Base-by-base conservation (phyloP, 2,329 filamentous ascomycete species). In the Apiospora aurea region DNA sequence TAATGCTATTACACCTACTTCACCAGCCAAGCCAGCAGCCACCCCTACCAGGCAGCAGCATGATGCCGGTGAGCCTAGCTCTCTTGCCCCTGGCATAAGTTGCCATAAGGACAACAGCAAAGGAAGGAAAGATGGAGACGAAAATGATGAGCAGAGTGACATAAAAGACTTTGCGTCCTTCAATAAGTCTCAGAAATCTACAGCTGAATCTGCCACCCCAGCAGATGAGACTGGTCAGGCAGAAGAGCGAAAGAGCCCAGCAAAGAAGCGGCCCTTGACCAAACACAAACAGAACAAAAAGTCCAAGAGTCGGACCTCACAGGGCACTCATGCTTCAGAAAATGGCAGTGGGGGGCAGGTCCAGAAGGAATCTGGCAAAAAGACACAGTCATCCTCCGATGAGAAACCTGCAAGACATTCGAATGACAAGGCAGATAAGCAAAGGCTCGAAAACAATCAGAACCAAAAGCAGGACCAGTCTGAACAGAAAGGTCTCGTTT, bases 341-440 rank as follows among this genome's bases (percentile, higher is more conserved):
- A 14, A 41, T n/a, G 57, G n/a, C 4, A 11, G 11, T 14, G 34
- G 18, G 21, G 29, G 41, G 21, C 57, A 41, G 34, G 34, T 8
- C 34, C 57, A 21, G n/a, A 64, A 64, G 57, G 34, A 64, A 11
- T 38, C 57, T 64, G 57, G 57, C 18, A 64, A 64, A 8, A 64
- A 64, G 57, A 11, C 34, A 11, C 29, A 64, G 34, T 6, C 29
- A n/a, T n/a, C 34, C 21, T 41, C 21, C 21, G 34, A 21, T n/a
- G 34, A 6, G 24, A 64, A n/a, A 18, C 18, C 57, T 24, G 34
- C 29, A 41, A 64, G 18, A 1, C 18, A 38, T 64, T 21, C 57
- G 10, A 29, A 14, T 24, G 29, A n/a, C 16, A n/a, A 64, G 18
- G 34, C 18, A 38, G 8, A 64, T 18, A 41, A 41, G 21, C 57